Evolutionary conservation across 1,284 basidiomycete genomes (phyloP).

Genomic region (Papiliotrema terrestris): DNA sequence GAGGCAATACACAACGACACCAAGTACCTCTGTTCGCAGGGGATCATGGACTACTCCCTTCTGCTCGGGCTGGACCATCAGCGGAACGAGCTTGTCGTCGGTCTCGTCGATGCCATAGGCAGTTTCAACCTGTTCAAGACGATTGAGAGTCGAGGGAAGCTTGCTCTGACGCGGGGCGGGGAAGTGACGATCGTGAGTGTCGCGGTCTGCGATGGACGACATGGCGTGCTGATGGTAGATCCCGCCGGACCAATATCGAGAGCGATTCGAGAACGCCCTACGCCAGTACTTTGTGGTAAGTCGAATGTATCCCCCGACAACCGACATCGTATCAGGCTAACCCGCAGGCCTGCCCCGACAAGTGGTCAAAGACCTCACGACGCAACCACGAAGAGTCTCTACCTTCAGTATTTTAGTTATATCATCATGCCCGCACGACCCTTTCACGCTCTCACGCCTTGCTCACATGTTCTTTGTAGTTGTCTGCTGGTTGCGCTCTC

Average conservation of each 20-base stretch:
- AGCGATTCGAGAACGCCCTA: constrained; percentile 33
- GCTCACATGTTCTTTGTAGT: no score
- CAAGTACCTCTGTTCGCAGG: constrained; percentile 65
- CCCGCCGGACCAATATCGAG: constrained; percentile 36
- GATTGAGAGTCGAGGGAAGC: constrained; percentile 33
- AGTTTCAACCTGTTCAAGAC: constrained; percentile 36
- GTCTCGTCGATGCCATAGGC: constrained; percentile 75
- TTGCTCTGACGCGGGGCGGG: constrained; percentile 31
- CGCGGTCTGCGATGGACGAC: not conserved
- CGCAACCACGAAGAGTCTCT: not conserved
- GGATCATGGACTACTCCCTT: constrained; percentile 80
- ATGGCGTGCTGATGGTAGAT: constrained; percentile 16
- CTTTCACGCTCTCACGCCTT: no score
- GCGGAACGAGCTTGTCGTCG: constrained; percentile 64
- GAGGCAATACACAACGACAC: constrained; percentile 67
- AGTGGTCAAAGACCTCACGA: constrained; percentile 26
- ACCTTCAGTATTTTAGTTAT: no score
- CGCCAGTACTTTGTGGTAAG: constrained; percentile 33
- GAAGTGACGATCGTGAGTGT: constrained; percentile 36
- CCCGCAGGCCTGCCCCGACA: constrained; percentile 33
- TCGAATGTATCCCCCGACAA: not conserved
- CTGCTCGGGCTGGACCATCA: constrained; percentile 58
- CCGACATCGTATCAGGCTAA: not conserved
- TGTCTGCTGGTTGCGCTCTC: no score
- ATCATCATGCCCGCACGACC: no score